Base-by-base conservation (phyloP, 2,329 filamentous ascomycete species). In the Helminthosporium solani region DNA sequence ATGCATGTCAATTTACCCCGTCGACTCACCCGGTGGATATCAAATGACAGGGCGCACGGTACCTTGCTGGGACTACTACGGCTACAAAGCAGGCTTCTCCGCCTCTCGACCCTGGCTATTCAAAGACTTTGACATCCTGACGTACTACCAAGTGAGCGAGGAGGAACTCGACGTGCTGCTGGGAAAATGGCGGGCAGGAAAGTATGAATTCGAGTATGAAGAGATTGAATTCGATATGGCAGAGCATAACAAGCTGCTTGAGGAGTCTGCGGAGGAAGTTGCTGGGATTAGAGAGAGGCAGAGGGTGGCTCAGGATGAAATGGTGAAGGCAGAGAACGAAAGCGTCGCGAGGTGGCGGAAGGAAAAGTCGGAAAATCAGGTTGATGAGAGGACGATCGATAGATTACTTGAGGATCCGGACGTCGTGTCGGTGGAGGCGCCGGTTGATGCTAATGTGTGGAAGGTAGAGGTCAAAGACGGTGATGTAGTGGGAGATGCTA, bases 1-100 rank as follows among this genome's bases (percentile, higher is more conserved):
- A 2, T 81, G 78, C 60, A 76, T 80, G 65, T 72, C 65, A 0
- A 70, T 82, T 11, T 82, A 82, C 48, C 78, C 78, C 3, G 78
- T 81, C 12, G 79, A 82, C 50, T 76, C 73, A 0, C 80, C 79
- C 0, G 80, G 80, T 4, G 80, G 80, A 0, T 82, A 82, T 47
- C 77, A 80, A 64, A 74, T 79, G 64, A 75, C 73, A 0, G 78
- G 77, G 0, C 69, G 76, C 40, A 81, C 78, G 0, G 74, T 81
- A 2, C 77, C 77, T 0, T 75, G 76, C 14, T 77, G 78, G 36
- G 80, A 83, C 51, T 74, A 75, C 30, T 71, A 79, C 7, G 77
- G 78, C 0, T 77, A 72, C 52, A 81, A 80, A 50, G 64, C 66
- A 0, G 75, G 75, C 1, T 82, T 80, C 53, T 68, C 61, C 2